Conservation (phyloP, 1,284 basidiomycete genomes). For the Moniliella sp. region DNA sequence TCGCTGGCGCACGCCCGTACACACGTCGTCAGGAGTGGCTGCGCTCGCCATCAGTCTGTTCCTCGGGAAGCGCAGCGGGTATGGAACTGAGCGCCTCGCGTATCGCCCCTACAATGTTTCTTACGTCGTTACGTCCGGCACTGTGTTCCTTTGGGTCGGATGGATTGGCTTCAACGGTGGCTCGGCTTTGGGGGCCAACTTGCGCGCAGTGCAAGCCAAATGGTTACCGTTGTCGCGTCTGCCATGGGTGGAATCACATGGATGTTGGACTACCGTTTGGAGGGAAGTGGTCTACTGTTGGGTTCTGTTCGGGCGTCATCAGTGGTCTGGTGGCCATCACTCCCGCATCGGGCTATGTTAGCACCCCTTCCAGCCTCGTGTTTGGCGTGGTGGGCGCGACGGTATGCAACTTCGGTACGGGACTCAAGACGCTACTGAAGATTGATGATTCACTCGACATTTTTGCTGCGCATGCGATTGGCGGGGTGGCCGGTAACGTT, state of each 20-base stretch:
- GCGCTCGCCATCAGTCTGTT: slow-evolving; percentile 31
- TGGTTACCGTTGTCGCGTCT: slow-evolving; percentile 47
- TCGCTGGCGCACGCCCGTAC: slow-evolving; percentile 36
- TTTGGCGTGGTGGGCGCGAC: slow-evolving; percentile 55
- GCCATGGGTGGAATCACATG: slow-evolving; percentile 41
- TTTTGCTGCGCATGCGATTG: slow-evolving; percentile 70
- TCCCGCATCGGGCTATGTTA: slow-evolving; percentile 46
- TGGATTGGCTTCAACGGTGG: slow-evolving; percentile 35
- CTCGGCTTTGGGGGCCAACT: slow-evolving; percentile 35
- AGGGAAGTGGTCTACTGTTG: slow-evolving; percentile 44
- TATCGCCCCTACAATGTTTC: slow-evolving; percentile 36
- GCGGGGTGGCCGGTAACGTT: slow-evolving; percentile 67
- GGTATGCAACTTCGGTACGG: slow-evolving; percentile 75
- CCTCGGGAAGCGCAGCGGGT: slow-evolving; percentile 36
- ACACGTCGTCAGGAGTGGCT: slow-evolving; percentile 35
- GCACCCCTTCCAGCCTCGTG: slow-evolving; percentile 18
- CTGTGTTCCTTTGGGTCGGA: slow-evolving; percentile 36
- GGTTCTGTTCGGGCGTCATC: slow-evolving; percentile 63
- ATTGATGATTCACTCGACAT: slow-evolving; percentile 40
- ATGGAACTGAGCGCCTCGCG: slow-evolving; percentile 34
- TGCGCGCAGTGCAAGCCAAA: slow-evolving; percentile 36
- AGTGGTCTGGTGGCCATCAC: slow-evolving; percentile 45
- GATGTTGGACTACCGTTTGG: slow-evolving; percentile 36
- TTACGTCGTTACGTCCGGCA: slow-evolving; percentile 35
- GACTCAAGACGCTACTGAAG: slow-evolving; percentile 51